A percentile compares a stretch with the other conserved stretches of the same genome.
phyloP scores from a whole-genome alignment of 1,284 basidiomycete species.

The Pascua sp. region DNA sequence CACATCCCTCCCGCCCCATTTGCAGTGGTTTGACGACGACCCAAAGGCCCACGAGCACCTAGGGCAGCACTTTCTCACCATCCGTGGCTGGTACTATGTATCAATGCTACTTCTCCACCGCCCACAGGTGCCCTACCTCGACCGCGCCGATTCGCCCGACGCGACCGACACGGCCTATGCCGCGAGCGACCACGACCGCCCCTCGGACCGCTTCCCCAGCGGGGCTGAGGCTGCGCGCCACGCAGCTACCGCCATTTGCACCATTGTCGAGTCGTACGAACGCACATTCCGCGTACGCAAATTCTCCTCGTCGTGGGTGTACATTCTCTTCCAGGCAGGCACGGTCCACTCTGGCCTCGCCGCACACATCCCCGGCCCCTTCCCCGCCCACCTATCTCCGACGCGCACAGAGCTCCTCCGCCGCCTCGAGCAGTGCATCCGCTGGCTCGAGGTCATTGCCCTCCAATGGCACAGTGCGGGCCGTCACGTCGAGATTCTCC shows the following conservation, averaged over 20 bases:
- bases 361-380: slow-evolving; percentile 1
- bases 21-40: slow-evolving; percentile 19
- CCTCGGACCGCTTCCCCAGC: slow-evolving; percentile 4
- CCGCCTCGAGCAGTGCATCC: slow-evolving; percentile 19
- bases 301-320: slow-evolving; percentile 16
- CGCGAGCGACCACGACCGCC: background rate
- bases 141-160: slow-evolving; percentile 4
- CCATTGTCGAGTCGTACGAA: slow-evolving; percentile 14
- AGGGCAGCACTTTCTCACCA: slow-evolving; percentile 15
- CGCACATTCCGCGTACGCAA: slow-evolving; percentile 19
- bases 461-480: slow-evolving; percentile 17
- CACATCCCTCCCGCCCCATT: slow-evolving; percentile 7
- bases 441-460: slow-evolving; percentile 18
- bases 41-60: slow-evolving; percentile 9
- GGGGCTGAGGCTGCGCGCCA: slow-evolving; percentile 9
- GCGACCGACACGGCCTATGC: background rate
- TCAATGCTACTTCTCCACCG: slow-evolving; percentile 18
- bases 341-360: slow-evolving; percentile 18
- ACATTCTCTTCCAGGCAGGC: slow-evolving; percentile 19
- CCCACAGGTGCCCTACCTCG: slow-evolving; percentile 19
- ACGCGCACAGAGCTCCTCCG: slow-evolving; percentile 6
- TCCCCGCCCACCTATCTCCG: background rate
- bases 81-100: slow-evolving; percentile 18
- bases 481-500: slow-evolving; percentile 19
- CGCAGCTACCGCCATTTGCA: slow-evolving; percentile 18